Percentiles rank a stretch among this genome's conserved stretches.
Conservation (phyloP, 495 filamentous ascomycete species). For the Emericellopsis terricola region DNA sequence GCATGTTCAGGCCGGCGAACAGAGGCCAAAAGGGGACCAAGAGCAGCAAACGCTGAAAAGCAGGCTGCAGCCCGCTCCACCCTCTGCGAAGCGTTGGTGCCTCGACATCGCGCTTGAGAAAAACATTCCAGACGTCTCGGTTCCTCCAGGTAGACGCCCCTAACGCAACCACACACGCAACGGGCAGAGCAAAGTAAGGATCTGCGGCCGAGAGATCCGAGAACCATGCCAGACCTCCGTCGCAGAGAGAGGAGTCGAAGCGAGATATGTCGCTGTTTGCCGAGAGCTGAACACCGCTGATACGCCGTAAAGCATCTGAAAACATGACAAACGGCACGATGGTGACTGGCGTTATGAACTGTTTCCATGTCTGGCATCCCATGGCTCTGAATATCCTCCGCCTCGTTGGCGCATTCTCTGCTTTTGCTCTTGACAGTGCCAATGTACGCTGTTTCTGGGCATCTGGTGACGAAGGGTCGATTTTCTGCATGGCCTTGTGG, state of each 20-base stretch:
- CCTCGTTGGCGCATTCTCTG: no score
- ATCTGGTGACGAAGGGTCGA: constrained; percentile 1
- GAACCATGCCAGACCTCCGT: constrained; percentile 71
- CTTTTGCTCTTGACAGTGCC: no score
- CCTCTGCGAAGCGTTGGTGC: no score
- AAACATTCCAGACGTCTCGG: no score
- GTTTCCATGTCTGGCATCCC: constrained; percentile 33
- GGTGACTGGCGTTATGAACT: constrained; percentile 23
- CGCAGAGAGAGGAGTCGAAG: constrained; percentile 37
- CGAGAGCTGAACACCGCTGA: constrained; percentile 20
- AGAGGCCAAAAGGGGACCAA: constrained; percentile 2
- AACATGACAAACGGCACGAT: constrained; percentile 51
- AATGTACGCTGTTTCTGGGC: background rate
- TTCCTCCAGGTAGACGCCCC: no score
- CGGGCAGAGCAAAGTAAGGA: constrained; percentile 46
- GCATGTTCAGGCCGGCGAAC: background rate
- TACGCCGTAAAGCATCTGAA: constrained; percentile 47
- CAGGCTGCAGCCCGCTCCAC: no score
- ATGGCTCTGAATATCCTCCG: constrained; percentile 23
- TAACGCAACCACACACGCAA: constrained; percentile 27
- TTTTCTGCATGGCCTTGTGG: background rate
- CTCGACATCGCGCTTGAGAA: no score
- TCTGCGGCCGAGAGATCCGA: constrained; percentile 55
- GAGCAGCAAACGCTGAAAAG: no score
- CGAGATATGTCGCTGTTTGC: background rate